A percentile compares a stretch with the other conserved stretches of the same genome.
phyloP scores from a whole-genome alignment of 768 basidiomycete genomes.

The Mycena rebaudengoi region DNA sequence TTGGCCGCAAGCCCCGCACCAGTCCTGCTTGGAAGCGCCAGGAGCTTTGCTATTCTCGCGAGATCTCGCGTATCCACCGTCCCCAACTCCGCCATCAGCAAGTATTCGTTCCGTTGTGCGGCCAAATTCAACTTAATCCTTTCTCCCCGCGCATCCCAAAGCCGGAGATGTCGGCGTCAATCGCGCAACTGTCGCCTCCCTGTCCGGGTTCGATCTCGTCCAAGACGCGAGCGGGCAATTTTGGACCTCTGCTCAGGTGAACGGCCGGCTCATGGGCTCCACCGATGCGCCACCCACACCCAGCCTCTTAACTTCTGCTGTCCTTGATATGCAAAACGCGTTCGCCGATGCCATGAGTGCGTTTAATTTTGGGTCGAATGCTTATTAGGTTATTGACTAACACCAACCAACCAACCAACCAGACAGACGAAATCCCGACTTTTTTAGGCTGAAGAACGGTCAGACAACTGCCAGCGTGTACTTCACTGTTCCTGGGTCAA shows the following conservation, averaged over 20 bases:
- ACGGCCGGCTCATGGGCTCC: background rate
- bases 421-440: too few relatives aligned
- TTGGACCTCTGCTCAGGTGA: background rate
- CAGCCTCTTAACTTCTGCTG: background rate
- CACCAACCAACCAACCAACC: too few relatives aligned
- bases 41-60: background rate
- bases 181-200: background rate
- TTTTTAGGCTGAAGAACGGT: background rate
- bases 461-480: background rate
- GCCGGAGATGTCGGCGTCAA: background rate
- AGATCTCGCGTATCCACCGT: background rate
- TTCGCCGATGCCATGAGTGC: background rate
- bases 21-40: background rate
- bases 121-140: background rate
- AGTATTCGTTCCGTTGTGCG: background rate
- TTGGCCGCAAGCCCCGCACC: background rate
- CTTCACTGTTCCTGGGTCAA: background rate
- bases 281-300: background rate
- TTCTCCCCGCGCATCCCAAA: too few relatives aligned
- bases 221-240: background rate
- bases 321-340: background rate
- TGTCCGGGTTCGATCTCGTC: background rate
- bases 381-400: too few relatives aligned
- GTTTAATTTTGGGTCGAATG: too few relatives aligned
- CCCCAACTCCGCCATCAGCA: background rate